Evolutionary conservation across 2,329 filamentous ascomycete genomes (phyloP).

Genomic region (Ambrosiella cleistominuta): DNA sequence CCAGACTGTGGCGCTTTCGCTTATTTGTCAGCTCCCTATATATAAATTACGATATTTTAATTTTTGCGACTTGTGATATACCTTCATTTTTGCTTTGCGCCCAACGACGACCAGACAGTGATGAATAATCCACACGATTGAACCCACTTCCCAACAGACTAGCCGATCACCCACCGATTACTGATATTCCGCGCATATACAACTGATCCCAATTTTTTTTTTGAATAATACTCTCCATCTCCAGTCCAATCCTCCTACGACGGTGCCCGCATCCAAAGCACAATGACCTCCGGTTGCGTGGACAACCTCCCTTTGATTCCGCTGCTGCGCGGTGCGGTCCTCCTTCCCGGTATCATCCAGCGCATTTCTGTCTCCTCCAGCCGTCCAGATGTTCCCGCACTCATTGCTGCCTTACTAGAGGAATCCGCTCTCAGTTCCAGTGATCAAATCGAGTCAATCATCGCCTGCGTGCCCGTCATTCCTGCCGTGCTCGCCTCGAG

Average conservation of each 20-base stretch:
- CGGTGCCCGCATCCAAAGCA: not conserved
- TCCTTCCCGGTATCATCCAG: conserved; percentile 71
- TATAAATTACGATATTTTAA: not conserved
- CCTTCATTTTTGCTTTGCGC: not conserved
- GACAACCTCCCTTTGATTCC: conserved; percentile 55
- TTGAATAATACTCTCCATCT: not conserved
- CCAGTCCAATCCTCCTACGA: conserved; percentile 11
- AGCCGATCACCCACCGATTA: not conserved
- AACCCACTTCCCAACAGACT: not conserved
- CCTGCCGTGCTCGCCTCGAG: conserved; percentile 51
- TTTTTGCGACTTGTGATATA: not conserved
- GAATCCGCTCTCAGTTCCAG: conserved; percentile 50
- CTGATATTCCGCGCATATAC: not conserved
- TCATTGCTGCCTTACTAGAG: conserved; percentile 73
- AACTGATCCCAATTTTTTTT: not conserved
- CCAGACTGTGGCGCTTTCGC: not conserved
- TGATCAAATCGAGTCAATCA: conserved; percentile 47
- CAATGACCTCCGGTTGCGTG: conserved; percentile 7
- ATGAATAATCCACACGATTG: not conserved
- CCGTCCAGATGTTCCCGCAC: conserved; percentile 72
- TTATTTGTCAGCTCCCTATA: not conserved
- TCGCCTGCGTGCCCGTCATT: conserved; percentile 74
- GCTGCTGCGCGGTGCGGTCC: conserved; percentile 60
- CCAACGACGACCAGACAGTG: not conserved
- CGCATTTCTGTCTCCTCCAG: conserved; percentile 64